phyloP scores from a whole-genome alignment of 345 rosid species.

The Durio zibethinus region DNA sequence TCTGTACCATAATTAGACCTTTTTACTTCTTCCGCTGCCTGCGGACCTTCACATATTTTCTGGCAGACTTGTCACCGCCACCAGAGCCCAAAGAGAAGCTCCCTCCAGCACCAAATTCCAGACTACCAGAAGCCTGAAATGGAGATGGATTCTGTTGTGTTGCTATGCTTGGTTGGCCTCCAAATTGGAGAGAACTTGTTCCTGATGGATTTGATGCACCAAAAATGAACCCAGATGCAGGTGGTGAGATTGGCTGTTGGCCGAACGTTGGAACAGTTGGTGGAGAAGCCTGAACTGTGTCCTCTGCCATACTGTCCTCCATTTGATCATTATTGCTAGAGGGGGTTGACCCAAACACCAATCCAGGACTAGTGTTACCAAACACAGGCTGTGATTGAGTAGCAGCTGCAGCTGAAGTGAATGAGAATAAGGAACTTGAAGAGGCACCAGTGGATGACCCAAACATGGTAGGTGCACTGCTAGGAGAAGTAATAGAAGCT shows the following conservation, averaged over 20 bases:
- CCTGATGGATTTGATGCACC: constrained; percentile 39
- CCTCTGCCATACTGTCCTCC: constrained; percentile 99
- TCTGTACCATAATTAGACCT: not conserved
- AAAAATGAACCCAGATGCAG: constrained; percentile 32
- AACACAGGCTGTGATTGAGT: constrained; percentile 46
- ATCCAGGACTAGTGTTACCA: constrained; percentile 42
- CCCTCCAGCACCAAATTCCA: constrained; percentile 63
- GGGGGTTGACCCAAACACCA: constrained; percentile 45
- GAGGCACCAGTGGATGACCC: constrained; percentile 45
- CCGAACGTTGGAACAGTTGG: constrained; percentile 44
- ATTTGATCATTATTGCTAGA: constrained; percentile 63
- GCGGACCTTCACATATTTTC: constrained; percentile 49
- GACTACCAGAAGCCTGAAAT: constrained; percentile 62
- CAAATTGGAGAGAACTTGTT: constrained; percentile 64
- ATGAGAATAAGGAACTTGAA: constrained; percentile 47
- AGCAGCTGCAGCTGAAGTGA: constrained; percentile 44
- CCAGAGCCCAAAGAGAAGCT: constrained; percentile 80
- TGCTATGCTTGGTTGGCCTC: constrained; percentile 44
- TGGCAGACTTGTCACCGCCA: constrained; percentile 63
- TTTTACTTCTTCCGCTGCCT: constrained; percentile 50
- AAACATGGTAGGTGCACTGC: constrained; percentile 37
- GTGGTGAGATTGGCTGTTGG: constrained; percentile 39
- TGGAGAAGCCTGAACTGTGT: constrained; percentile 57
- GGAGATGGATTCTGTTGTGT: constrained; percentile 48
- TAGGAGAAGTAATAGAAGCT: constrained; percentile 33